Evolutionary conservation across 177 flowering plant species (phyloP), one percentile per base, ranked within the genome.

Genomic region (Tripterygium wilfordii): DNA sequence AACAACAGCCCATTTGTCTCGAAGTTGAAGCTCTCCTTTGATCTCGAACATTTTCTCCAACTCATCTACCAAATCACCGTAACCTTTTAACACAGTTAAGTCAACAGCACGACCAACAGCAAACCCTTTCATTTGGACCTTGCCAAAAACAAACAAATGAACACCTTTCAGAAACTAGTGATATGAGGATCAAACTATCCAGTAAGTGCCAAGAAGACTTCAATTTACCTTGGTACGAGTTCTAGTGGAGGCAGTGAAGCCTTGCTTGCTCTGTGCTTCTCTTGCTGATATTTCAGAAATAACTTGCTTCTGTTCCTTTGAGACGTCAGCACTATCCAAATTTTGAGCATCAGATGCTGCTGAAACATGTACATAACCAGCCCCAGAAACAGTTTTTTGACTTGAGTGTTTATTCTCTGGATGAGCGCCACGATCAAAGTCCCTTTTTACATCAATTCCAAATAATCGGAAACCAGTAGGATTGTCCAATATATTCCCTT

Each of bases 51-150:
- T 66, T 24, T 60, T 60, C 57, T 85, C 91, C 26, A 88, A 67
- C 58, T 81, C 91, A 31, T 57, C 43, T 3, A 71, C 62, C 16
- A 88, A 74, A 18, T 83, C 76, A 36, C 65, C 61, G 28, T 85
- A 88, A 8, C 75, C 75, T 26, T 54, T 53, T 36, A 83, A 57
- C 3, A 54, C 48, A 2, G 72, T 60, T 50, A 88, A 68, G 59
- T 88, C 95, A 51, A 88, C 79, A 9, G 91, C 80, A 12, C 92
- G 70, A 20, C 85, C 88, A 50, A 82, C 78, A 24, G 83, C 85
- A 33, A 69, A 56, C 21, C 96, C 96, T 63, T 83, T 88, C 91
- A 75, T 88, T 61, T 79, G 88, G 23, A 88, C 96, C 94, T 87
- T 45, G 3, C 19, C 13, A 45, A 52, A 13, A 30, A 27, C 13